phyloP scores from a whole-genome alignment of 2,329 filamentous ascomycete species.

The Pseudogymnoascus verrucosus region DNA sequence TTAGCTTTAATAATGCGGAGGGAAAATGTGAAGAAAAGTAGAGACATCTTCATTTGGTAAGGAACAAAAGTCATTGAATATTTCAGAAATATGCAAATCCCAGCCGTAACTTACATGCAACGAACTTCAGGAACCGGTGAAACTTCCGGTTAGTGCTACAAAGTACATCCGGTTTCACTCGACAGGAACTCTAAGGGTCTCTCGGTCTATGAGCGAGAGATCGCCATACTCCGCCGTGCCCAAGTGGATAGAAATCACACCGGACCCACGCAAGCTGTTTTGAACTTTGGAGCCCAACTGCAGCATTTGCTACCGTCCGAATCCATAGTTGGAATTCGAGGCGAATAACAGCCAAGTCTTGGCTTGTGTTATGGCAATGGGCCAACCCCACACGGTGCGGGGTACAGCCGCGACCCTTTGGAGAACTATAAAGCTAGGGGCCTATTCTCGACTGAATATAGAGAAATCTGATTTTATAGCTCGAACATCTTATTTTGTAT shows the following conservation, averaged over 20 bases:
- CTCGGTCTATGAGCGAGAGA: background rate
- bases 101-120: background rate
- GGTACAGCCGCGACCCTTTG: background rate
- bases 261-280: background rate
- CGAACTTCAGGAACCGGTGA: background rate
- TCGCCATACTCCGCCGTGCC: background rate
- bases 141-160: background rate
- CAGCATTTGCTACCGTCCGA: background rate
- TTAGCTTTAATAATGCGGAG: background rate
- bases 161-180: background rate
- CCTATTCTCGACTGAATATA: background rate
- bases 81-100: background rate
- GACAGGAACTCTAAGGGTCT: background rate
- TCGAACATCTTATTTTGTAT: background rate
- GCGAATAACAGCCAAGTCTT: background rate
- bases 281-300: background rate
- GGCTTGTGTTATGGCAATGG: background rate
- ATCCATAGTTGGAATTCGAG: background rate
- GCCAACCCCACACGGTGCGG: background rate
- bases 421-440: background rate
- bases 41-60: background rate
- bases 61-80: background rate
- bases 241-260: background rate
- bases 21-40: background rate
- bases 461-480: background rate